These are phyloP conservation scores for Zygoascus biomembranicola DNA, from an alignment of 805 yeast species.

Conservation along the genomic window DNA sequence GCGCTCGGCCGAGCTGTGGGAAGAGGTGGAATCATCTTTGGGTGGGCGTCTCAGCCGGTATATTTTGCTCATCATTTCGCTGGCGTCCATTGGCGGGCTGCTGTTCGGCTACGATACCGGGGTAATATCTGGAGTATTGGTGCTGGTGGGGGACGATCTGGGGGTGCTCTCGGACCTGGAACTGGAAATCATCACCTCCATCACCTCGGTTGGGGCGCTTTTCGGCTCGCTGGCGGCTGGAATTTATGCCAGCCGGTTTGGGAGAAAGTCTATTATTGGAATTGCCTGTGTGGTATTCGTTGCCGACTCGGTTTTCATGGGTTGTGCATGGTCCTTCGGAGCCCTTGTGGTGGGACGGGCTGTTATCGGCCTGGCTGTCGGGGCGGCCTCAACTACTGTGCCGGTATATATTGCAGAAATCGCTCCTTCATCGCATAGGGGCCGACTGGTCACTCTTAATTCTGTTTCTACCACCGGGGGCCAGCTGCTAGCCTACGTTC, in stretches of 20 bases:
- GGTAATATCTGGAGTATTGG: conserved; percentile 88
- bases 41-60: not conserved
- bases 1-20: not conserved
- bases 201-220: conserved; percentile 89
- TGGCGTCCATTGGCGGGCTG: conserved; percentile 71
- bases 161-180: conserved; percentile 61
- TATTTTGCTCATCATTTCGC: conserved; percentile 5
- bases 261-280: conserved; percentile 76
- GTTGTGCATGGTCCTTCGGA: conserved; percentile 73
- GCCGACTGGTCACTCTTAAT: conserved; percentile 47
- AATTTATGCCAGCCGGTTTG: conserved; percentile 66
- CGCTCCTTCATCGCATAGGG: conserved; percentile 24
- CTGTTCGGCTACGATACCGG: conserved; percentile 96
- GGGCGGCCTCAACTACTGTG: conserved; percentile 59
- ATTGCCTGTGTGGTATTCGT: conserved; percentile 74
- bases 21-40: not conserved
- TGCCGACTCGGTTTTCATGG: conserved; percentile 76
- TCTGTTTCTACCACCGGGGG: conserved; percentile 91
- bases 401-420: conserved; percentile 52
- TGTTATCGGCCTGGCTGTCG: conserved; percentile 64
- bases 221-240: conserved; percentile 78
- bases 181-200: conserved; percentile 85
- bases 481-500: conserved; percentile 85
- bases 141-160: conserved; percentile 73
- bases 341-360: conserved; percentile 77